Base-by-base conservation (phyloP, 1,139 yeast genomes). In the Blastobotrys ciferrii region DNA sequence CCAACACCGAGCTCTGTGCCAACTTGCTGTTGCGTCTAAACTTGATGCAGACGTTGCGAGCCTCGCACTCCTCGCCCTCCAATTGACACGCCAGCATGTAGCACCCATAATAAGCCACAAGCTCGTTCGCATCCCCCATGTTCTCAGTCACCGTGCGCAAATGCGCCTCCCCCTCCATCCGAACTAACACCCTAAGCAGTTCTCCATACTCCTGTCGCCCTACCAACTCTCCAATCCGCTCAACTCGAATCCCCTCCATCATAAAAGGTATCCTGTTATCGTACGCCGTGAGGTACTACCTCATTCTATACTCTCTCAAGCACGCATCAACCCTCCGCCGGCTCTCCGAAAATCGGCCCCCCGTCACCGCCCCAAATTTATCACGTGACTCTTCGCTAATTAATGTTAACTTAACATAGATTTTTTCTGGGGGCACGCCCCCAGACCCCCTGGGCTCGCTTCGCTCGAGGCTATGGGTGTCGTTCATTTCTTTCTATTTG, bases 111-210 rank as follows among this genome's bases (percentile, higher is more conserved):
- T 36, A 36, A 5, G 12, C 40, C 4, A 17, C 19, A 15, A 36
- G 18, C 3, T 9, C 28, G 11, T 19, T 28, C 25, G 14, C 40
- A 4, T 18, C 14, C 19, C 28, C 40, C 12, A 23, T 36, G 4
- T 13, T 28, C 14, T 36, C 40, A 15, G 4, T 19, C 28, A 36
- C 11, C 28, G 28, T 23, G 15, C 14, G 25, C n/a, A 17, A 19
- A 13, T 36, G 28, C 3, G 40, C 40, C 28, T 17, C 40, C 3
- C 25, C 25, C 28, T 36, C 40, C 40, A 36, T 36, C 28, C 40
- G 6, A 3, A 36, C 40, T 28, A 36, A 11, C 11, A 23, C 28
- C 7, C 19, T 7, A 7, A 36, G 14, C 28, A 36, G 40, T 19
- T 18, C 40, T 19, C n/a, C 40, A 13, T 17, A 36, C 13, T 7